Conservation (phyloP, 2,329 filamentous ascomycete species). For the Pyricularia pennisetigena region DNA sequence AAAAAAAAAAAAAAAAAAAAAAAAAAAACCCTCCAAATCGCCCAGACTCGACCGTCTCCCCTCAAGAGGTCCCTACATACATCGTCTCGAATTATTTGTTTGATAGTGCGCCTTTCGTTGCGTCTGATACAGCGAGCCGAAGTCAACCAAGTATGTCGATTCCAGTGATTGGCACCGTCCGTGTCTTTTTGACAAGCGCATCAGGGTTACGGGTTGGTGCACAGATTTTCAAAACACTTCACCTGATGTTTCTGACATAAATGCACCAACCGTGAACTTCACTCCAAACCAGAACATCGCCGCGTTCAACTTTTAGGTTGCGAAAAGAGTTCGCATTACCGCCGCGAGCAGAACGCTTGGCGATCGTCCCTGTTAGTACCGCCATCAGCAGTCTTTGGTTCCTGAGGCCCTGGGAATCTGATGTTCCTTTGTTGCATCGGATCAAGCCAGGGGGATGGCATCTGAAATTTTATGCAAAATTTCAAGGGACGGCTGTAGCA, state of each 20-base stretch:
- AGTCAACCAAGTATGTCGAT: not conserved
- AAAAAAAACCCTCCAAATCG: too few species aligned
- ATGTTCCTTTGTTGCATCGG: not conserved
- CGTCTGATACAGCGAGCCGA: not conserved
- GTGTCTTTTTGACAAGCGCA: not conserved
- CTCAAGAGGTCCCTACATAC: not conserved
- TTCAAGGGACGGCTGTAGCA: not conserved
- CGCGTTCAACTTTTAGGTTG: not conserved
- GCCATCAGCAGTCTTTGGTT: not conserved
- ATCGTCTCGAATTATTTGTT: not conserved
- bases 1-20: too few species aligned
- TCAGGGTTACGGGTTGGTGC: not conserved
- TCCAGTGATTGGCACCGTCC: not conserved
- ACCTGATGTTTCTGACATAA: not conserved
- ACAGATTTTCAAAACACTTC: not conserved
- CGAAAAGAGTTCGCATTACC: not conserved
- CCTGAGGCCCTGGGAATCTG: not conserved
- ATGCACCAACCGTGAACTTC: not conserved
- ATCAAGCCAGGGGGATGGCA: not conserved
- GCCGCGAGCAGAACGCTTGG: not conserved
- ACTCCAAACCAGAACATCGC: not conserved
- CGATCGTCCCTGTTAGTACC: not conserved
- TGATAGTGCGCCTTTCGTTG: not conserved
- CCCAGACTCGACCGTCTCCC: not conserved
- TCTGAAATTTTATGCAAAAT: not conserved